Conservation (phyloP, 495 filamentous ascomycete species). For the Bacidia rubella region DNA sequence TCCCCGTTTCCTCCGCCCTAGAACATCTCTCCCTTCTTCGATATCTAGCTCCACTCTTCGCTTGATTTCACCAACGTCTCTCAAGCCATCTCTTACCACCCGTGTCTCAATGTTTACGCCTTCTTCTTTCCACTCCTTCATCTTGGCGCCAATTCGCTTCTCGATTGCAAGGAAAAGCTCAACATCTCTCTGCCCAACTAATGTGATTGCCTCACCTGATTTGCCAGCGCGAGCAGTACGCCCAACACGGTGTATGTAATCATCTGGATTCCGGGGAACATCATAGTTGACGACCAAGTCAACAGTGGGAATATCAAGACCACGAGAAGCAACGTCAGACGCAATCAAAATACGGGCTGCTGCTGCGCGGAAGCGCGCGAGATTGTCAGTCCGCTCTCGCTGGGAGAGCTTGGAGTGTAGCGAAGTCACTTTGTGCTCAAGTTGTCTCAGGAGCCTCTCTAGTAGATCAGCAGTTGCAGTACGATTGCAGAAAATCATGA, state of each 20-base stretch:
- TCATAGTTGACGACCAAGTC: slow-evolving; percentile 89
- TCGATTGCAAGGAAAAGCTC: slow-evolving; percentile 79
- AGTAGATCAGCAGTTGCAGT: slow-evolving; percentile 79
- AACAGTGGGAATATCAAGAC: slow-evolving; percentile 91
- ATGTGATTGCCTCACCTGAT: slow-evolving; percentile 65
- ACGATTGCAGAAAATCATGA: slow-evolving; percentile 91
- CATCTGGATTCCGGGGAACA: slow-evolving; percentile 86
- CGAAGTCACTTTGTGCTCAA: slow-evolving; percentile 80
- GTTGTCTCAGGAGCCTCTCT: slow-evolving; percentile 67
- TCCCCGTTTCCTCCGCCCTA: slow-evolving; percentile 54
- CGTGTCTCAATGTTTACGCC: slow-evolving; percentile 80
- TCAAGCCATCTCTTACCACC: slow-evolving; percentile 65
- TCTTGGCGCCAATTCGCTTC: slow-evolving; percentile 60
- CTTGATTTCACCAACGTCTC: slow-evolving; percentile 84
- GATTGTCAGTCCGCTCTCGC: slow-evolving; percentile 66
- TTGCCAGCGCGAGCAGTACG: slow-evolving; percentile 87
- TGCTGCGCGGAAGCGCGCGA: slow-evolving; percentile 81
- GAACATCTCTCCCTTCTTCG: slow-evolving; percentile 80
- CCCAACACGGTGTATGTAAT: slow-evolving; percentile 93
- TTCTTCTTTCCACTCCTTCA: slow-evolving; percentile 74
- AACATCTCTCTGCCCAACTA: slow-evolving; percentile 88
- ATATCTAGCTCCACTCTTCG: slow-evolving; percentile 76
- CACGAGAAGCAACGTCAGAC: slow-evolving; percentile 89
- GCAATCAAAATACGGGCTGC: slow-evolving; percentile 85
- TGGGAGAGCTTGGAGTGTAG: slow-evolving; percentile 81